A percentile compares a stretch with the other conserved stretches of the same genome.
Evolutionary conservation across 805 yeast genomes (phyloP).

Genomic region (Ogataea pignaliae): DNA sequence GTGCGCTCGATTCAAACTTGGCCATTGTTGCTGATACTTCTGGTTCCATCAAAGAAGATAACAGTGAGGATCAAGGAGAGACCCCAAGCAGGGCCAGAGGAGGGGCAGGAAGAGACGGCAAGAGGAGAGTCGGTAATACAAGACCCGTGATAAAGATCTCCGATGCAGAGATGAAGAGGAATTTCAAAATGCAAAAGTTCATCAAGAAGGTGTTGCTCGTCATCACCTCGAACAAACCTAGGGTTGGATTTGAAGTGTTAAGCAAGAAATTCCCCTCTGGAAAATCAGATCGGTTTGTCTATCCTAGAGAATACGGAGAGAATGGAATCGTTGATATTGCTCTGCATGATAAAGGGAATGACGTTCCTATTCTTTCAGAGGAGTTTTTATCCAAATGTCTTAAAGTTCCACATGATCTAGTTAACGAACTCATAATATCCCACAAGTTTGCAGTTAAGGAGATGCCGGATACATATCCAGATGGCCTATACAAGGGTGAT

Average conservation of each 20-base stretch:
- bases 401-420: slow-evolving; percentile 40
- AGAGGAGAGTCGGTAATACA: neutral
- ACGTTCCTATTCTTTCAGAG: slow-evolving; percentile 44
- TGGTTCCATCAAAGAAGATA: neutral
- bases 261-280: neutral
- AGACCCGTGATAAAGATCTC: neutral
- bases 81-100: slow-evolving; percentile 2
- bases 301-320: slow-evolving; percentile 24
- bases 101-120: slow-evolving; percentile 1
- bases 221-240: slow-evolving; percentile 20
- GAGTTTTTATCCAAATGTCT: slow-evolving; percentile 47
- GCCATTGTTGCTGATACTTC: too few relatives aligned
- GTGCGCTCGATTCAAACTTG: too few relatives aligned
- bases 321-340: slow-evolving; percentile 28
- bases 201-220: slow-evolving; percentile 18
- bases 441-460: slow-evolving; percentile 43
- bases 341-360: slow-evolving; percentile 24
- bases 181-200: slow-evolving; percentile 17
- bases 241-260: slow-evolving; percentile 19
- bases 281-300: slow-evolving; percentile 3
- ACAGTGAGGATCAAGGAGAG: neutral
- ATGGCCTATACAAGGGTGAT: slow-evolving; percentile 39
- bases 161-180: slow-evolving; percentile 14
- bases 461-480: slow-evolving; percentile 35
- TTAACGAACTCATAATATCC: slow-evolving; percentile 39